Percentiles rank a stretch among this genome's conserved stretches.
These are phyloP conservation scores for Penicillium sp. DNA, from an alignment of 2,329 filamentous ascomycete species.

Conservation along the genomic window DNA sequence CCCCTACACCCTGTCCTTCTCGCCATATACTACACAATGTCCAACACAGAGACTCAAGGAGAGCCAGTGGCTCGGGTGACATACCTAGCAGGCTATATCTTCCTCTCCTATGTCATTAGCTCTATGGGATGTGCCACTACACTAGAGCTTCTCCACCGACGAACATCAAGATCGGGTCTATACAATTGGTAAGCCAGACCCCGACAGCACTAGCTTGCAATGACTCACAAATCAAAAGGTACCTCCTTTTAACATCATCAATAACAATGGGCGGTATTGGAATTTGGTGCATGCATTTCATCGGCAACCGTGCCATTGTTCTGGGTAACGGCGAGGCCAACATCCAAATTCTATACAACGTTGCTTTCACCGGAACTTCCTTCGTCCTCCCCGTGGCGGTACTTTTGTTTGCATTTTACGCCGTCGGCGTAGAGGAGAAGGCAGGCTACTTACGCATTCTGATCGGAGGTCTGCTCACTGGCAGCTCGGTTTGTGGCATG, in stretches of 20 bases:
- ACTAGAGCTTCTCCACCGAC: conserved; percentile 76
- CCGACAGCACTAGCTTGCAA: not conserved
- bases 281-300: conserved; percentile 81
- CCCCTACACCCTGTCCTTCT: not conserved
- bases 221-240: conserved; percentile 44
- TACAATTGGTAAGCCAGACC: conserved; percentile 64
- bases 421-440: conserved; percentile 62
- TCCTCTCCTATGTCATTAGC: conserved; percentile 70
- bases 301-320: conserved; percentile 77
- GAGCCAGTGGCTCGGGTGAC: conserved; percentile 18
- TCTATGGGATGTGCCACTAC: conserved; percentile 76
- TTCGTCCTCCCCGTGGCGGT: conserved; percentile 80
- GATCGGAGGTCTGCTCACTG: conserved; percentile 68
- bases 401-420: conserved; percentile 70
- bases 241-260: conserved; percentile 65
- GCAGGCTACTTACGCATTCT: conserved; percentile 62
- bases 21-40: conserved; percentile 19
- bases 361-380: conserved; percentile 71
- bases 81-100: conserved; percentile 63
- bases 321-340: conserved; percentile 63
- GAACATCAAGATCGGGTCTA: conserved; percentile 68
- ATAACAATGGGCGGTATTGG: conserved; percentile 73
- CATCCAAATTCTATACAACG: conserved; percentile 73
- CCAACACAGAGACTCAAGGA: conserved; percentile 10
- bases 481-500: conserved; percentile 78